These are phyloP conservation scores for Candida pseudoviswanathii DNA, from an alignment of 1,139 yeast genomes.

Conservation along the genomic window DNA sequence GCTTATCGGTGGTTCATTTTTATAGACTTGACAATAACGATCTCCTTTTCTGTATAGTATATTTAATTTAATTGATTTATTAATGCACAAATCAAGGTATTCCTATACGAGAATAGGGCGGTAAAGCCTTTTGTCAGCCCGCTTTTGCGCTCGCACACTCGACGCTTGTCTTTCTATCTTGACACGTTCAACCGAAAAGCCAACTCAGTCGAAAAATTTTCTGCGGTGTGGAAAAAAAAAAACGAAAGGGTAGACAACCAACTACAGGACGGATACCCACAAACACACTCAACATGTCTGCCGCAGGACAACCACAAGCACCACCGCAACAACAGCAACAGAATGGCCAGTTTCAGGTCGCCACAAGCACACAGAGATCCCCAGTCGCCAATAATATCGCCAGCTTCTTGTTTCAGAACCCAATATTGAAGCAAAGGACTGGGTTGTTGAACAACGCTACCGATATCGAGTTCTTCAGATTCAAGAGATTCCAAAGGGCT, in stretches of 20 bases:
- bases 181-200: slow-evolving; percentile 7
- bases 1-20: slow-evolving; percentile 2
- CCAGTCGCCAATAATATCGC: slow-evolving; percentile 58
- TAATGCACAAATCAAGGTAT: background rate
- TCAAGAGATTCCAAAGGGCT: slow-evolving; percentile 80
- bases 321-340: slow-evolving; percentile 2
- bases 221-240: background rate
- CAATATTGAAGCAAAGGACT: slow-evolving; percentile 71
- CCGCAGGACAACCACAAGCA: background rate
- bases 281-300: background rate
- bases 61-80: background rate
- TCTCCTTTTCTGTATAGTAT: slow-evolving; percentile 1
- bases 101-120: too few relatives aligned
- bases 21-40: slow-evolving; percentile 1
- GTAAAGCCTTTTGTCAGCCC: too few relatives aligned
- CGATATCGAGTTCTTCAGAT: slow-evolving; percentile 79
- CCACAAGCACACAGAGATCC: slow-evolving; percentile 21
- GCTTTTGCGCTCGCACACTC: background rate
- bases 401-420: slow-evolving; percentile 64
- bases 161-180: background rate
- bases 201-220: slow-evolving; percentile 6
- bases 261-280: too few relatives aligned
- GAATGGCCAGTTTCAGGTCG: slow-evolving; percentile 16
- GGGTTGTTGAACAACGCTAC: slow-evolving; percentile 73
- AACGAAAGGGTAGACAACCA: background rate